Base-by-base conservation (phyloP, 2,329 filamentous ascomycete genomes). In the Xylariaceae sp. region DNA sequence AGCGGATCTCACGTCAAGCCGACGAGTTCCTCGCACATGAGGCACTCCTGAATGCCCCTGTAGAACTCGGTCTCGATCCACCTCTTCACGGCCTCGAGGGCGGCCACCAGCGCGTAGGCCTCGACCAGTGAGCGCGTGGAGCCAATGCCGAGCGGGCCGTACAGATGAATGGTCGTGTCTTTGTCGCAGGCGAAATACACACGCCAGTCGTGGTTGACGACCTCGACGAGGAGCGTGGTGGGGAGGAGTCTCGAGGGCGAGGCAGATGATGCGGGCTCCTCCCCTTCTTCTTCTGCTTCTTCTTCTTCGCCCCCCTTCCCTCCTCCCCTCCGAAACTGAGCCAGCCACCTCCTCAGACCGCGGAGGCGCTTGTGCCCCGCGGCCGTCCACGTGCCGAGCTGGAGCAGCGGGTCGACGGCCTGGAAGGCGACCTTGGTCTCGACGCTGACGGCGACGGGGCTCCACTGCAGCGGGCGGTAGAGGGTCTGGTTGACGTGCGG, bases 331-430 rank as follows among this genome's bases (percentile, higher is more conserved):
- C 24, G 8, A 10, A 27, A 10, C 24, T 9, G 24, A 10, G 8
- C 21, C 12, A 23, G 9, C 5, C 26, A 19, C 6, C 32, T 11
- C 3, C 35, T 24, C 5, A 37, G 30, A 15, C 9, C 6, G 4
- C 14, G 15, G 17, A 37, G 28, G 5, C 35, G 35, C 15, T 33
- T 37, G 22, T 37, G 31, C 35, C 35, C 28, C 16, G 35, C 25
- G 4, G 35, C 24, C 3, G 18, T 15, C 35, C 30, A 37, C 8
- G 15, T 28, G 17, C 29, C 23, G 12, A 36, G 29, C 15, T 35
- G 33, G 8, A 35, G 4, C 5, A 35, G n/a, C n/a, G 33, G 26
- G 19, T 25, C 19, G 6, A 3, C 4, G n/a, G 12, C n/a, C 11
- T 13, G 15, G 5, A 23, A 3, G 11, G 14, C 28, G 3, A 13